Base-by-base conservation (phyloP, 768 basidiomycete genomes). In the Peribolospora baueri region DNA sequence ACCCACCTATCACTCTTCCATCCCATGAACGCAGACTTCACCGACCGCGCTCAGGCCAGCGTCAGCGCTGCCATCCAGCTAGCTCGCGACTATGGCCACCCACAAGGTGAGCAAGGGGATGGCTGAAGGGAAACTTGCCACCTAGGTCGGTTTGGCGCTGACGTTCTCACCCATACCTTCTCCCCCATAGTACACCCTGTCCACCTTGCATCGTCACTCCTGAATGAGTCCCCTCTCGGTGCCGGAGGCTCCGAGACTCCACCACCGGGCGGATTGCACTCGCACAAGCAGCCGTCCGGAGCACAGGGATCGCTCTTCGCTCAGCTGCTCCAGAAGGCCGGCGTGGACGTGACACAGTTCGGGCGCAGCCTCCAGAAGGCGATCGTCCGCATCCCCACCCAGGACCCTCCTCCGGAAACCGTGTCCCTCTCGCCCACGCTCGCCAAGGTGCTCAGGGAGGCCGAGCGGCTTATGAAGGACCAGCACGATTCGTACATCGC, bases 401-500 rank as follows among this genome's bases (percentile, higher is more conserved):
- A 90, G 66, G 75, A 73, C 38, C 91, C 93, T 36, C 73, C 85
- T 6, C 91, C 91, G 0, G 81, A 86, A 52, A 85, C 88, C 50
- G 71, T 78, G 4, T 71, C 78, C 2, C 66, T 85, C 52, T 76
- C 78, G 40, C 68, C 75, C 2, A 68, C 75, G 7, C 63, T 75
- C 4, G 62, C 75, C 56, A 76, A 79, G 62, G 74, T 85, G 47
- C 68, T 91, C 41, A 75, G 78, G 8, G 81, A 82, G 58, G 85
- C 86, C 0, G 79, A 82, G 58, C 74, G 70, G 9, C 68, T 83
- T 37, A 81, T 82, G 64, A 86, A 84, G 57, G 71, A 80, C 9
- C 65, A 70, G 63, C 80, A 82, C 64, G 87, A 90, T 66, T 80
- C 80, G 2, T 93, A 84, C 67, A 81, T 97, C 56, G 87, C 88